Conservation (phyloP, 83 land plant genomes). For the Isoetes engelmannii region DNA sequence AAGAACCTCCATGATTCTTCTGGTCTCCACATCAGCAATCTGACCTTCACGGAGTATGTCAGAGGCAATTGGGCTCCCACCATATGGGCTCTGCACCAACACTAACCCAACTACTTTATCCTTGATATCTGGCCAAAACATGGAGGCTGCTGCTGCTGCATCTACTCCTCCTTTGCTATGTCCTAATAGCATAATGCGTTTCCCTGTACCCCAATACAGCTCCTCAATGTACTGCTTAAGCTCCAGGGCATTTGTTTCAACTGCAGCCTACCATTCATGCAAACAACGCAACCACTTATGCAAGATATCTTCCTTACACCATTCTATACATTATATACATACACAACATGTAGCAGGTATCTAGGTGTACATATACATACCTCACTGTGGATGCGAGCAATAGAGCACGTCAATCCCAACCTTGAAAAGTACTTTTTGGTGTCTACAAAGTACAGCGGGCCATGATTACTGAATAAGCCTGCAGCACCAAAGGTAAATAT, state of each 20-base stretch:
- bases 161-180: conserved; percentile 98
- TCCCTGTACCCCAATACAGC: conserved; percentile 76
- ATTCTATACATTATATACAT: not conserved
- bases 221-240: conserved; percentile 84
- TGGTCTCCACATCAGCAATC: conserved; percentile 75
- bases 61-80: conserved; percentile 92
- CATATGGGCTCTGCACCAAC: conserved; percentile 94
- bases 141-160: conserved; percentile 81
- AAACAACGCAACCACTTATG: not conserved
- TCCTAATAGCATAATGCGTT: conserved; percentile 77
- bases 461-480: conserved; percentile 42
- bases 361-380: not conserved
- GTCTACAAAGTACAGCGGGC: conserved; percentile 36
- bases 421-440: conserved; percentile 33
- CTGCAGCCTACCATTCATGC: conserved; percentile 60
- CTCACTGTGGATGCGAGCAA: conserved; percentile 42
- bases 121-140: conserved; percentile 80
- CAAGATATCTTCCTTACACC: not conserved
- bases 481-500: conserved; percentile 4
- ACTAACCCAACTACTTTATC: conserved; percentile 92
- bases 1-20: conserved; percentile 74
- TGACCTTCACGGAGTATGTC: conserved; percentile 96
- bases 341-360: not conserved
- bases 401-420: conserved; percentile 32
- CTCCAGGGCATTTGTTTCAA: conserved; percentile 88